Conservation (phyloP, 2,329 filamentous ascomycete species). For the Pyrenophora teres region DNA sequence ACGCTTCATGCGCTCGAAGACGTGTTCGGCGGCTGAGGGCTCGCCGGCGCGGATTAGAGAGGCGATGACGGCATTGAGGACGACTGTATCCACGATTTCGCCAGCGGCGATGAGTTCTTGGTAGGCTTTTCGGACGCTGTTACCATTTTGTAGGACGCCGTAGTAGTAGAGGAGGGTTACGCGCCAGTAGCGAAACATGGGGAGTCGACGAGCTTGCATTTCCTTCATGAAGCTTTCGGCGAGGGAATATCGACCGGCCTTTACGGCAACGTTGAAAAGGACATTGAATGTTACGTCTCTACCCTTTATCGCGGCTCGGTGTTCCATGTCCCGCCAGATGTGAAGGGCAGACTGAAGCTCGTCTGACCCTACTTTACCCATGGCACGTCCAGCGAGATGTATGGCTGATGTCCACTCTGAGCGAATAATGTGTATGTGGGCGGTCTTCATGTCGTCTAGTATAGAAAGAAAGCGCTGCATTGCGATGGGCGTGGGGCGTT, state of each 20-base stretch:
- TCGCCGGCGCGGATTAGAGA: slow-evolving; percentile 79
- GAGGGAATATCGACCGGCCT: slow-evolving; percentile 79
- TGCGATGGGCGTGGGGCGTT: slow-evolving; percentile 55
- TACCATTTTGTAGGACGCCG: slow-evolving; percentile 73
- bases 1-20: slow-evolving; percentile 83
- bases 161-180: slow-evolving; percentile 83
- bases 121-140: slow-evolving; percentile 77
- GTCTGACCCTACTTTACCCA: slow-evolving; percentile 60
- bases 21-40: slow-evolving; percentile 72
- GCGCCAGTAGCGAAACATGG: slow-evolving; percentile 78
- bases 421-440: slow-evolving; percentile 69
- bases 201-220: slow-evolving; percentile 71
- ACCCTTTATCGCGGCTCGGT: slow-evolving; percentile 64
- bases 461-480: slow-evolving; percentile 85
- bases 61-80: slow-evolving; percentile 84
- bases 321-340: slow-evolving; percentile 91
- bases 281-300: slow-evolving; percentile 90
- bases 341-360: slow-evolving; percentile 72
- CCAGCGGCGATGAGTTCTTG: slow-evolving; percentile 80
- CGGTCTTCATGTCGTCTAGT: slow-evolving; percentile 78
- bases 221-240: slow-evolving; percentile 85
- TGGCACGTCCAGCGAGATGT: slow-evolving; percentile 75
- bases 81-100: slow-evolving; percentile 84
- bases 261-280: slow-evolving; percentile 85
- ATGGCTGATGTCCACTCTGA: slow-evolving; percentile 85